Evolutionary conservation across 2,329 filamentous ascomycete genomes (phyloP).

Genomic region (Tolypocladium amazonense): DNA sequence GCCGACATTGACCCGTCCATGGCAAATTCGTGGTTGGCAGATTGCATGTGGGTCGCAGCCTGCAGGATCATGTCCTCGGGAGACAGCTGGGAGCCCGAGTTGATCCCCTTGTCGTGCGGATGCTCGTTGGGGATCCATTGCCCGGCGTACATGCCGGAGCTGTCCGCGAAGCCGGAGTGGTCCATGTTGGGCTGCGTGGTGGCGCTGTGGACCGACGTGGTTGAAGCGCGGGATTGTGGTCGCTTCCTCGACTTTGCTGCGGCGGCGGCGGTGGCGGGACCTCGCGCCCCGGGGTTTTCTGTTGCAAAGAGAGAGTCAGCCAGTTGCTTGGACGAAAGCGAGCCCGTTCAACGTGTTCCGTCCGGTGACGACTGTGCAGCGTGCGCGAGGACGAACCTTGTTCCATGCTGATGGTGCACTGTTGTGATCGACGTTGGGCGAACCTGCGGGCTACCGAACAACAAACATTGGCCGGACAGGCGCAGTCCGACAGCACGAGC

Average conservation of each 20-base stretch:
- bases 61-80: constrained; percentile 51
- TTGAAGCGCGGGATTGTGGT: constrained; percentile 44
- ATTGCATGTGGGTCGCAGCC: constrained; percentile 44
- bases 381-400: constrained; percentile 20
- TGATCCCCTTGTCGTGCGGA: constrained; percentile 31
- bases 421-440: constrained; percentile 17
- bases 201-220: constrained; percentile 44
- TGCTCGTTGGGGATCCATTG: constrained; percentile 40
- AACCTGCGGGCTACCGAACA: constrained; percentile 22
- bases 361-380: constrained; percentile 1
- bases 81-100: constrained; percentile 34
- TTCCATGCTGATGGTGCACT: constrained; percentile 21
- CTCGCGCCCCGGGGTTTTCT: constrained; percentile 19
- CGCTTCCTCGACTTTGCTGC: constrained; percentile 34
- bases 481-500: constrained; percentile 4
- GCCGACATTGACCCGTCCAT: constrained; percentile 37
- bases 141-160: constrained; percentile 32
- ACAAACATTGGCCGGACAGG: constrained; percentile 26
- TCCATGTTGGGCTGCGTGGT: constrained; percentile 42
- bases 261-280: background rate
- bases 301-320: background rate
- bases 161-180: constrained; percentile 30
- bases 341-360: constrained; percentile 1
- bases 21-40: constrained; percentile 36
- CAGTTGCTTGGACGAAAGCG: background rate